Conservation (phyloP, 441 rosid genomes). For the Raphanus hybrid region DNA sequence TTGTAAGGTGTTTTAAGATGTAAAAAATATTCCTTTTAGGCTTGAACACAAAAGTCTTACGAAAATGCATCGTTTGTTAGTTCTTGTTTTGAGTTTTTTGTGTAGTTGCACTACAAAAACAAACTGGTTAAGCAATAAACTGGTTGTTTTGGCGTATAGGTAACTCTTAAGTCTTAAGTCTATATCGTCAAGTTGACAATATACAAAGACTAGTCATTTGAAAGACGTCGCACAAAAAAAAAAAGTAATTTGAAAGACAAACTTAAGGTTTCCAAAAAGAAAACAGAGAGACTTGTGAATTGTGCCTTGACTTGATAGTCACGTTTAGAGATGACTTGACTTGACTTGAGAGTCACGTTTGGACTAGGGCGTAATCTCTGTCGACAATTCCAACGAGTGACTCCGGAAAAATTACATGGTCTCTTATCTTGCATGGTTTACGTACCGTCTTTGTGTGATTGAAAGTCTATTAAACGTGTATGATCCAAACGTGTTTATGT, state of each 20-base stretch:
- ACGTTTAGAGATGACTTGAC: background rate
- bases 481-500: background rate
- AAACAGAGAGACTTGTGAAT: background rate
- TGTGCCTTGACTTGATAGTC: background rate
- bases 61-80: background rate
- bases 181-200: background rate
- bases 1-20: background rate
- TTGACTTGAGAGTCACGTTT: background rate
- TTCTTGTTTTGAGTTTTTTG: background rate
- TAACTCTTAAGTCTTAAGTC: background rate
- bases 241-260: conserved; percentile 1
- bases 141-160: background rate
- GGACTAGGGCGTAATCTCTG: background rate
- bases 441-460: background rate
- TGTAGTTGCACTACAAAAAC: background rate
- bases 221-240: no score
- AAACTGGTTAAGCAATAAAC: background rate
- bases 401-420: background rate
- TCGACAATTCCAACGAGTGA: background rate
- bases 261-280: background rate
- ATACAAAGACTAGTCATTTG: background rate
- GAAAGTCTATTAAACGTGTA: background rate
- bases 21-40: background rate
- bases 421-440: background rate
- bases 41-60: background rate